A percentile compares a stretch with the other conserved stretches of the same genome.
phyloP scores from a whole-genome alignment of 2,329 filamentous ascomycete genomes.

The Arthrinium puccinioides region DNA sequence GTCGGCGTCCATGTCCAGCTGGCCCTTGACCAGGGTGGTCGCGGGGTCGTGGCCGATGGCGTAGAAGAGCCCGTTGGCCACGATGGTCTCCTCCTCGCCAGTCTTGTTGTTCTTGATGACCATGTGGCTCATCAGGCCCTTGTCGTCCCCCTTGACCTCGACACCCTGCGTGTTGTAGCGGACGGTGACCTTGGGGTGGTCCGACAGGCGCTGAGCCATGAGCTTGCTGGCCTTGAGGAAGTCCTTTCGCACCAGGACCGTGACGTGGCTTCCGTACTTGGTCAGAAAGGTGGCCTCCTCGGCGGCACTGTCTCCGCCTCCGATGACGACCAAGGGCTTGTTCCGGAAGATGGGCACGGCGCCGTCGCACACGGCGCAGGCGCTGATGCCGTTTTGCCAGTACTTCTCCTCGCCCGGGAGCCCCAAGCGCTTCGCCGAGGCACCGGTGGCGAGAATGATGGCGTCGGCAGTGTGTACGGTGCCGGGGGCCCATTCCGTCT shows the following conservation, averaged over 20 bases:
- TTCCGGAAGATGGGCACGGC: slow-evolving; percentile 96
- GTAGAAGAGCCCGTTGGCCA: slow-evolving; percentile 93
- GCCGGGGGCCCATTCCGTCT: slow-evolving; percentile 80
- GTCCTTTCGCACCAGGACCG: slow-evolving; percentile 84
- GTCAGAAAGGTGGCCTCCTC: slow-evolving; percentile 97
- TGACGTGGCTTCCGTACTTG: slow-evolving; percentile 94
- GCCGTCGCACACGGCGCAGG: slow-evolving; percentile 95
- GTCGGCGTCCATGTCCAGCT: slow-evolving; percentile 81
- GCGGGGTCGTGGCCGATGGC: slow-evolving; percentile 96
- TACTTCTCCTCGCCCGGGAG: slow-evolving; percentile 87
- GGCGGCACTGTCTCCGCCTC: slow-evolving; percentile 91
- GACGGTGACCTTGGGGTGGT: slow-evolving; percentile 85
- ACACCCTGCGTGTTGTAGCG: slow-evolving; percentile 74
- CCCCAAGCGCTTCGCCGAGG: slow-evolving; percentile 77
- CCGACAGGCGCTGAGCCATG: slow-evolving; percentile 79
- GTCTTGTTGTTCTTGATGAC: slow-evolving; percentile 73
- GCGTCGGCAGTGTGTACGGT: slow-evolving; percentile 83
- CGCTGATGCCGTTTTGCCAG: slow-evolving; percentile 96
- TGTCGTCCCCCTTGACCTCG: slow-evolving; percentile 79
- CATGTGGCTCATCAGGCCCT: slow-evolving; percentile 82
- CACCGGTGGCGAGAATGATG: slow-evolving; percentile 90
- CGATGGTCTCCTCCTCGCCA: slow-evolving; percentile 72
- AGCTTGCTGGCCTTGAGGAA: slow-evolving; percentile 81
- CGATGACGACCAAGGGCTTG: slow-evolving; percentile 91
- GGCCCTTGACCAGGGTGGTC: slow-evolving; percentile 81